Conservation (phyloP, 768 basidiomycete species). For the Ramaria rubella region DNA sequence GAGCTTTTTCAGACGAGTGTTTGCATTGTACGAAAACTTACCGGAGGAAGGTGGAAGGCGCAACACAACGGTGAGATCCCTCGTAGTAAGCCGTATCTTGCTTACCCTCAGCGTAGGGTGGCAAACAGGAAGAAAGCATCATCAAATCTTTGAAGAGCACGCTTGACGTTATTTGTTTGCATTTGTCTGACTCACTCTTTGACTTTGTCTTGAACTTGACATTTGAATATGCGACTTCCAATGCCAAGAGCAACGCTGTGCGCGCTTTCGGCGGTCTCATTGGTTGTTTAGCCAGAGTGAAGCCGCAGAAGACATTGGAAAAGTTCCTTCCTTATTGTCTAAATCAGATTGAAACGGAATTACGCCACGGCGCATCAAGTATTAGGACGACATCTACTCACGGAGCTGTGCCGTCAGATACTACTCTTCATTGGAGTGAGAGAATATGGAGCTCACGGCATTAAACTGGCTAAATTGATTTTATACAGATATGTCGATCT, state of each 20-base stretch:
- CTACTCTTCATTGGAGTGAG: constrained; percentile 91
- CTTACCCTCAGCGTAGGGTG: constrained; percentile 57
- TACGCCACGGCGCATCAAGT: constrained; percentile 86
- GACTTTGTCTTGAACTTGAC: constrained; percentile 81
- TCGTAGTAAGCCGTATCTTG: background rate
- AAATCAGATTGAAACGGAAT: constrained; percentile 72
- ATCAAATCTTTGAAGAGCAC: constrained; percentile 75
- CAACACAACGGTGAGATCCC: constrained; percentile 7
- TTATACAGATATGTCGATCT: constrained; percentile 62
- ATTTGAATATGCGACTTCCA: constrained; percentile 81
- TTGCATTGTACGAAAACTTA: constrained; percentile 83
- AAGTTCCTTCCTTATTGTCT: constrained; percentile 77
- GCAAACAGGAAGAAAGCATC: constrained; percentile 73
- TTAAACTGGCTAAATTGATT: background rate
- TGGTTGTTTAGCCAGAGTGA: constrained; percentile 72
- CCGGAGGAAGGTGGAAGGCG: constrained; percentile 91
- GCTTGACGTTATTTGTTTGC: constrained; percentile 74
- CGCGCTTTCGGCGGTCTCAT: constrained; percentile 85
- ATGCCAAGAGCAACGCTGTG: constrained; percentile 87
- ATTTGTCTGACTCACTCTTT: constrained; percentile 71
- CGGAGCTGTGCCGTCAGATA: constrained; percentile 71
- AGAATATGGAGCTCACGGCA: background rate
- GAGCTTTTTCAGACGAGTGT: constrained; percentile 67
- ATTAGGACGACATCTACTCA: constrained; percentile 72
- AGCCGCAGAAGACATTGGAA: constrained; percentile 66